phyloP scores from a whole-genome alignment of 139 green algal genomes.

The Chlorella vulgaris region DNA sequence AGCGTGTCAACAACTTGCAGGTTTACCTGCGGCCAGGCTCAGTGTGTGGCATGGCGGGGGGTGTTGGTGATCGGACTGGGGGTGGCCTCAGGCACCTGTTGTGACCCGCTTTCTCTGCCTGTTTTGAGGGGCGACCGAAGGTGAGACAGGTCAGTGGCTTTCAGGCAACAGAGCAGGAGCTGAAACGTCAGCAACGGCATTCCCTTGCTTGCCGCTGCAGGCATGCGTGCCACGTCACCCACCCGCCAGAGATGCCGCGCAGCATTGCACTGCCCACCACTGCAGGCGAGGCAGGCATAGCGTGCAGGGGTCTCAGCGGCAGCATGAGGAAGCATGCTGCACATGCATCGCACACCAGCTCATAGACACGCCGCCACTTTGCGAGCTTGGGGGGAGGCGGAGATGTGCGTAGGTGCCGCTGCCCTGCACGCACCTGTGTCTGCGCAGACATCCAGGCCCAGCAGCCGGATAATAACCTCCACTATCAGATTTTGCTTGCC shows the following conservation, averaged over 20 bases:
- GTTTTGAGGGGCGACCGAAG: too few species aligned
- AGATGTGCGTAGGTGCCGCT: not conserved
- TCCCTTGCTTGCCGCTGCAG: not conserved
- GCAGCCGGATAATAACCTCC: constrained; percentile 62
- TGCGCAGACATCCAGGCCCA: constrained; percentile 45
- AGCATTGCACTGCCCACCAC: constrained; percentile 70
- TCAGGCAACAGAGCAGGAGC: too few species aligned
- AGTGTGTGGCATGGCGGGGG: not conserved
- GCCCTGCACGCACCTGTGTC: constrained; percentile 21
- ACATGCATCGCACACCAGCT: too few species aligned
- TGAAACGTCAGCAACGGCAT: not conserved
- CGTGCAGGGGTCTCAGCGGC: not conserved
- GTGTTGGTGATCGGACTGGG: not conserved
- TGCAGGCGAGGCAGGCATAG: constrained; percentile 2
- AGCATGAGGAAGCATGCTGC: too few species aligned
- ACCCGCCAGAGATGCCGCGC: constrained; percentile 61
- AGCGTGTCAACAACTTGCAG: too few species aligned
- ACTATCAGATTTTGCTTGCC: constrained; percentile 44
- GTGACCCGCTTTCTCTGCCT: constrained; percentile 74
- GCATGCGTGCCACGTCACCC: not conserved
- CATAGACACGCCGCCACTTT: too few species aligned
- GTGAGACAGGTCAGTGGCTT: too few species aligned
- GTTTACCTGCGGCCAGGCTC: too few species aligned
- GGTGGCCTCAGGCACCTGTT: constrained; percentile 16
- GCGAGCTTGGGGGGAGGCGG: too few species aligned